These are phyloP conservation scores for Fusarium sterilihyphosum DNA, from an alignment of 2,329 filamentous ascomycete species.

Conservation along the genomic window DNA sequence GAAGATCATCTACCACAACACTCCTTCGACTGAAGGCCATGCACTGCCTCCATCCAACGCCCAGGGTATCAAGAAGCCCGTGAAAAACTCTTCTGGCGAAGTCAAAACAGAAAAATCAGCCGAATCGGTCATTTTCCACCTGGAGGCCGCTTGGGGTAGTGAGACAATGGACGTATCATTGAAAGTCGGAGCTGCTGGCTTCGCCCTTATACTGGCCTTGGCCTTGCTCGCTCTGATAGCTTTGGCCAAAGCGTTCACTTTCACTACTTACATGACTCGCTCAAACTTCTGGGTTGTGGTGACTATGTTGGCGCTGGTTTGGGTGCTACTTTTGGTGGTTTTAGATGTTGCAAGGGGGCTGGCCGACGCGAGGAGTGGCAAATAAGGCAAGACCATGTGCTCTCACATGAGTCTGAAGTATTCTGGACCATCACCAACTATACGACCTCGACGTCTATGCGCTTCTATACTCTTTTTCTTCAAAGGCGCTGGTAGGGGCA, in stretches of 20 bases:
- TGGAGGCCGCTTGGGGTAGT: not conserved
- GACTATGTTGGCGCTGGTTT: not conserved
- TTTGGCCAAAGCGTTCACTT: too few species aligned
- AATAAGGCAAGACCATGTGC: not conserved
- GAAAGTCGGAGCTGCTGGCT: not conserved
- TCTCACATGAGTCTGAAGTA: not conserved
- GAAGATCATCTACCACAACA: not conserved
- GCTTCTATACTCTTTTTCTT: too few species aligned
- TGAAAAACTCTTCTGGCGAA: too few species aligned
- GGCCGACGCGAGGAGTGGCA: not conserved
- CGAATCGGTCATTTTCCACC: not conserved
- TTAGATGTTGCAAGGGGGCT: fast-evolving
- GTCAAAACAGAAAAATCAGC: fast-evolving
- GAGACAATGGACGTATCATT: not conserved
- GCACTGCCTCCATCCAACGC: too few species aligned
- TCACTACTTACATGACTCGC: fast-evolving
- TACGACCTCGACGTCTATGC: not conserved
- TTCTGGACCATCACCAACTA: too few species aligned
- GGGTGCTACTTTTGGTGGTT: not conserved
- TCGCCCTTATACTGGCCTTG: not conserved
- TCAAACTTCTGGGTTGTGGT: not conserved
- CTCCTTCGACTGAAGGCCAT: too few species aligned
- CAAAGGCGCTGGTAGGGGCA: too few species aligned
- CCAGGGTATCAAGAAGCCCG: not conserved
- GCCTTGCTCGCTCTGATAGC: not conserved